phyloP scores from a whole-genome alignment of 768 basidiomycete species.

The Tricholoma sp. region DNA sequence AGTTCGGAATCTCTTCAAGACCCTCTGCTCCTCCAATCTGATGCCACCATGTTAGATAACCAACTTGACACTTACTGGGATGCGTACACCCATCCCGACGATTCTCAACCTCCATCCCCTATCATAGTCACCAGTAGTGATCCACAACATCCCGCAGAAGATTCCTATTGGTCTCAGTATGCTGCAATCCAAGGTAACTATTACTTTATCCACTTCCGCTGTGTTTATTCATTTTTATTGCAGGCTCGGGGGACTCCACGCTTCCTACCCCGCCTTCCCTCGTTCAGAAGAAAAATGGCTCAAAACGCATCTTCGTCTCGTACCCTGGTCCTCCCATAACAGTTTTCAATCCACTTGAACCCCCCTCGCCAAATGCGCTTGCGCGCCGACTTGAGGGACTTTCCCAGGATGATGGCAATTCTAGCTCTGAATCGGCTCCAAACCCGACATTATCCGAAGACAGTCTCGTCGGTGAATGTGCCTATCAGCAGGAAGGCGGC shows the following conservation, averaged over 20 bases:
- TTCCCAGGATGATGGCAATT: conserved; percentile 21
- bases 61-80: conserved; percentile 57
- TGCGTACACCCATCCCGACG: conserved; percentile 45
- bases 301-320: conserved; percentile 29
- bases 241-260: conserved; percentile 72
- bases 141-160: conserved; percentile 33
- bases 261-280: conserved; percentile 44
- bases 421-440: conserved; percentile 18
- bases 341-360: conserved; percentile 35
- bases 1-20: conserved; percentile 26
- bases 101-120: conserved; percentile 17
- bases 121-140: conserved; percentile 15
- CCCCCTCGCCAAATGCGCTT: conserved; percentile 37
- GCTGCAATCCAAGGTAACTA: conserved; percentile 59
- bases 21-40: conserved; percentile 21
- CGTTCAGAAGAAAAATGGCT: conserved; percentile 21
- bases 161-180: conserved; percentile 78
- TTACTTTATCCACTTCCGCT: background rate
- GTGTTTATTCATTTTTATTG: background rate
- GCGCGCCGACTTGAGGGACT: conserved; percentile 36
- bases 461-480: background rate
- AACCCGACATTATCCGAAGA: conserved; percentile 2
- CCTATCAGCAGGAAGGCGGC: conserved; percentile 5
- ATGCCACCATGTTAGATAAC: conserved; percentile 19
- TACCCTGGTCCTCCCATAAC: conserved; percentile 24